Evolutionary conservation across 176 grass and related monocot genomes (phyloP), one percentile per base, ranked within the genome.

Genomic region (Oropetium thomaeum): DNA sequence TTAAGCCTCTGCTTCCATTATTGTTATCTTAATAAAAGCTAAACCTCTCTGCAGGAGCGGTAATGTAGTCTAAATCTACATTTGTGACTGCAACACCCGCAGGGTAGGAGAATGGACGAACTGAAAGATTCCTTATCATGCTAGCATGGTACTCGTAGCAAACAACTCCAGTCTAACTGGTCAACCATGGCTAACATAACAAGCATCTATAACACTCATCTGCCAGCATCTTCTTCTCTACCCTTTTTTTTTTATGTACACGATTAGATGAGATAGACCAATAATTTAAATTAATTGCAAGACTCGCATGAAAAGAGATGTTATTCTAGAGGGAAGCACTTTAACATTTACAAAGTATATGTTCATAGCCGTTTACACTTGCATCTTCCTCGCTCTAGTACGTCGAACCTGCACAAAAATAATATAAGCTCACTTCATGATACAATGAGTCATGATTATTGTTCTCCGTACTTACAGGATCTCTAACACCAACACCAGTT

Each of bases 381-480:
- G 60, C 27, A 68, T 33, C 74, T 83, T 87, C 67, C 85, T 82
- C 79, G 85, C 55, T 83, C 85, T 87, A 62, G 69, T 83, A 26
- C 26, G 34, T 32, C 85, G 80, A 83, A 79, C 74, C 85, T 87
- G 68, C 15, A 7, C 20, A 67, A 59, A 65, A 43, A 57, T n/a
- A 71, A 66, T 48, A 23, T 35, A 68, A 40, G 67, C 35, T 63
- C 44, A 27, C 20, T 33, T 27, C n/a, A 62, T 17, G 40, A 53
- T 58, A 67, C 19, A 28, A 52, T 49, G 42, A 44, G 39, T 59
- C 31, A 19, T 17, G 25, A 14, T 13, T 51, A 61, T 61, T 58
- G 29, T 41, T 77, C 20, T 44, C 58, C 71, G 14, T 20, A 82
- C 78, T 86, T 83, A 83, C 88, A 59, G 75, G 71, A 71, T 65